Evolutionary conservation across 441 rosid genomes (phyloP), one percentile per base, ranked within the genome.

Genomic region (Bruguiera hainesii): DNA sequence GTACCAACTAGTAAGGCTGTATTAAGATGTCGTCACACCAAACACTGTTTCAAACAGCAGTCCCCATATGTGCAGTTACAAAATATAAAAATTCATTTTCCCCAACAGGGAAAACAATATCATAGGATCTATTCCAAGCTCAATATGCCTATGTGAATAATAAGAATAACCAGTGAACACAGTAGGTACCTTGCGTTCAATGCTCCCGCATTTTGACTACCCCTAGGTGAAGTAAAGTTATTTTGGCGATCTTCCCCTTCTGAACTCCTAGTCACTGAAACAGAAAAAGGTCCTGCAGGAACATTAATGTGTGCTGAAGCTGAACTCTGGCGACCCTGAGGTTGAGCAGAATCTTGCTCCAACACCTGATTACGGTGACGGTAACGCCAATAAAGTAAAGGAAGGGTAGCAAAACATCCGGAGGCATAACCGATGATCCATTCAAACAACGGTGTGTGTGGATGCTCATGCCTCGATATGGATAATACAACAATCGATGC

Each of bases 351-450:
- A 16, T 90, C 93, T 66, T 83, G 89, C 49, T 86, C 96, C 48
- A 78, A 56, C 21, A 55, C 79, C 75, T 74, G 96, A 56, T 86
- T 85, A 5, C 89, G 85, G 68, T 85, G 82, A 71, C 82, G 85
- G 64, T 89, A 95, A 53, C 93, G 97, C 96, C 97, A 95, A 76
- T 83, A 92, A 35, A 92, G 82, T 73, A 90, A 84, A 20, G 98
- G 99, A 33, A 95, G 90, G 2, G 89, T 90, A 18, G 96, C 95
- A 64, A 90, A 75, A 73, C 99, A 95, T 51, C 99, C 99, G 71
- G 86, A 82, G 20, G 98, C 91, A 76, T 95, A 95, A 70, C 97
- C 98, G 52, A 95, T 84, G 37, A 95, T 82, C 99, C 99, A 95
- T 18, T 79, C 82, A 63, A 83, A 80, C 73, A 95, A 72, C 5